Conservation (phyloP, 2,329 filamentous ascomycete genomes). For the Akanthomyces uredinophilus region DNA sequence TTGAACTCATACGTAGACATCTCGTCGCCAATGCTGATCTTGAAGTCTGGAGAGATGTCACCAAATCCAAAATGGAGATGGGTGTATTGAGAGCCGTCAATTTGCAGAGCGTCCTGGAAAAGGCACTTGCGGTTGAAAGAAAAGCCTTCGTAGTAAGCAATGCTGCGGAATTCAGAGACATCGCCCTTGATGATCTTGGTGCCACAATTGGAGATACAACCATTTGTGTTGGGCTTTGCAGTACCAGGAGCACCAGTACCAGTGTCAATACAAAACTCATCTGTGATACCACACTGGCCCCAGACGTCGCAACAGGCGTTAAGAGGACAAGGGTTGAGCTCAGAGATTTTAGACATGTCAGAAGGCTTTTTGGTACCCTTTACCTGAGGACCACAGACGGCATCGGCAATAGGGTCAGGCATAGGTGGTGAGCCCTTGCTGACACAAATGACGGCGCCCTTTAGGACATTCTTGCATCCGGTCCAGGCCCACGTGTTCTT, state of each 20-base stretch:
- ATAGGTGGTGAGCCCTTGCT: conserved; percentile 20
- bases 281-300: conserved; percentile 36
- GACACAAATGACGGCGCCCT: conserved; percentile 19
- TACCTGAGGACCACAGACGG: conserved; percentile 21
- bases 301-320: conserved; percentile 30
- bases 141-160: conserved; percentile 22
- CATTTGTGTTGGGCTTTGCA: conserved; percentile 1
- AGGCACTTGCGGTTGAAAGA: conserved; percentile 17
- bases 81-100: conserved; percentile 16
- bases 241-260: conserved; percentile 12
- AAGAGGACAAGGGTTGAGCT: conserved; percentile 26
- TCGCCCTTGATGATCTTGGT: conserved; percentile 1
- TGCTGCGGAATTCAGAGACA: conserved; percentile 21
- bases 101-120: conserved; percentile 21
- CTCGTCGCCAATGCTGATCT: conserved; percentile 19
- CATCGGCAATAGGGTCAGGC: conserved; percentile 17
- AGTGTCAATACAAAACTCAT: conserved; percentile 31
- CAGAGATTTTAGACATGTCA: conserved; percentile 15
- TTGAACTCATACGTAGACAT: conserved; percentile 24
- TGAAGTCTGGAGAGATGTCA: conserved; percentile 19
- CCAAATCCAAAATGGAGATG: conserved; percentile 25
- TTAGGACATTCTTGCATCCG: conserved; percentile 17
- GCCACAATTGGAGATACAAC: conserved; percentile 14
- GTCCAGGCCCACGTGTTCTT: conserved; percentile 24
- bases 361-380: conserved; percentile 19